Percentiles rank a stretch among this genome's conserved stretches.
phyloP scores from a whole-genome alignment of 2,329 filamentous ascomycete genomes.

The Ceratocystis papillata region DNA sequence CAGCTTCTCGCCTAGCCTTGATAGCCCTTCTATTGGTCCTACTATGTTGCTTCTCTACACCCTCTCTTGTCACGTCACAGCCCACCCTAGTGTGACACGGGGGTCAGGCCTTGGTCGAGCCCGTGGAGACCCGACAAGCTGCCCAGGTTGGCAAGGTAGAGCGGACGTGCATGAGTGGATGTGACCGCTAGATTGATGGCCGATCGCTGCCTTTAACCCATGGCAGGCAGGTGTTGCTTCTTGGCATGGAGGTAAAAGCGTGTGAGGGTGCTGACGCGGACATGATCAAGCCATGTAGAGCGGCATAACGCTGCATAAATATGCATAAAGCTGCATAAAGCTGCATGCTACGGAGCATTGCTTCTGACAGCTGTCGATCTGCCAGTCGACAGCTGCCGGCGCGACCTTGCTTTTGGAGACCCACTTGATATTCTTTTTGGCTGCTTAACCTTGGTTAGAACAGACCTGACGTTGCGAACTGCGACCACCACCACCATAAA shows the following conservation, averaged over 20 bases:
- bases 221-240: background rate
- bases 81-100: no score
- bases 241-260: background rate
- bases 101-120: background rate
- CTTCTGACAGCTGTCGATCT: background rate
- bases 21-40: no score
- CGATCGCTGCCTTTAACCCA: background rate
- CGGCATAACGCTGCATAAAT: no score
- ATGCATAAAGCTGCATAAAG: background rate
- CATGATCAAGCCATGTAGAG: no score
- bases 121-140: background rate
- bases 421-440: background rate
- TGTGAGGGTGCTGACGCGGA: no score
- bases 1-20: no score
- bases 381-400: background rate
- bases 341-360: background rate
- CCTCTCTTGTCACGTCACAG: no score
- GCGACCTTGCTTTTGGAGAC: background rate
- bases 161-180: background rate
- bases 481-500: constrained; percentile 11
- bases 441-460: constrained; percentile 9
- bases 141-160: background rate
- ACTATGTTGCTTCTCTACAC: no score
- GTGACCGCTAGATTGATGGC: background rate
- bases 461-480: constrained; percentile 7